These are phyloP conservation scores for Wallacemonas collosoma DNA, from an alignment of 208 protist species.

Conservation along the genomic window DNA sequence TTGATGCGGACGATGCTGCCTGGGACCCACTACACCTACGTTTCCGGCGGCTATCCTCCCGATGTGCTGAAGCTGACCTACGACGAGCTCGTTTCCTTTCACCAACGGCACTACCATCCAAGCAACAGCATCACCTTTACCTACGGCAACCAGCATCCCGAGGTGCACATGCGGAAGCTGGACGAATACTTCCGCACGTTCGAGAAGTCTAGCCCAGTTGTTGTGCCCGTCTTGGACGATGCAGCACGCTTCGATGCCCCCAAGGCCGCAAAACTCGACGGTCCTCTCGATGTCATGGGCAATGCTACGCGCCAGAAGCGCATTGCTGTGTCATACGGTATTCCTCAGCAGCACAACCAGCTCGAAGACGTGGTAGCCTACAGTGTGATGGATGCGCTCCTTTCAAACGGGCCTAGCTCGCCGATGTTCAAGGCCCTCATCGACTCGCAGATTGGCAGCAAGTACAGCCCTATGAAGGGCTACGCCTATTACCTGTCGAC, in stretches of 20 bases:
- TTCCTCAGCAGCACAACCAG: conserved; percentile 57
- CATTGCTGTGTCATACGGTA: conserved; percentile 77
- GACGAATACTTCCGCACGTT: conserved; percentile 75
- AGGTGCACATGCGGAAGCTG: conserved; percentile 66
- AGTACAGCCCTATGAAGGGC: conserved; percentile 84
- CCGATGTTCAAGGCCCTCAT: conserved; percentile 91
- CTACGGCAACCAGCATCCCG: conserved; percentile 83
- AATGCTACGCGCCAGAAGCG: conserved; percentile 79
- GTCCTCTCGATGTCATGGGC: conserved; percentile 85
- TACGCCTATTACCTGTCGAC: conserved; percentile 85
- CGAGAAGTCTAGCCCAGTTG: conserved; percentile 31
- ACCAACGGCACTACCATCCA: conserved; percentile 90
- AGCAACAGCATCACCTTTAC: conserved; percentile 92
- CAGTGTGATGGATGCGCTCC: conserved; percentile 83
- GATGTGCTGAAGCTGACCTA: conserved; percentile 87
- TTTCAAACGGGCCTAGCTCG: conserved; percentile 82
- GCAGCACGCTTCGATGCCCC: conserved; percentile 51
- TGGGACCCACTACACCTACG: conserved; percentile 87
- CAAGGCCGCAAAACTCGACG: conserved; percentile 50
- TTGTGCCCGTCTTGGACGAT: conserved; percentile 61
- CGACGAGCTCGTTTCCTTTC: conserved; percentile 88
- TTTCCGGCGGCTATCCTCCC: conserved; percentile 90
- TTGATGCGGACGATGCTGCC: conserved; percentile 84
- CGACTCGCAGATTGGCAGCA: conserved; percentile 85
- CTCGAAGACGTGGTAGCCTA: conserved; percentile 79